Evolutionary conservation across 805 yeast species (phyloP), one percentile per base, ranked within the genome.

Genomic region (Isabelozyma gotoi): DNA sequence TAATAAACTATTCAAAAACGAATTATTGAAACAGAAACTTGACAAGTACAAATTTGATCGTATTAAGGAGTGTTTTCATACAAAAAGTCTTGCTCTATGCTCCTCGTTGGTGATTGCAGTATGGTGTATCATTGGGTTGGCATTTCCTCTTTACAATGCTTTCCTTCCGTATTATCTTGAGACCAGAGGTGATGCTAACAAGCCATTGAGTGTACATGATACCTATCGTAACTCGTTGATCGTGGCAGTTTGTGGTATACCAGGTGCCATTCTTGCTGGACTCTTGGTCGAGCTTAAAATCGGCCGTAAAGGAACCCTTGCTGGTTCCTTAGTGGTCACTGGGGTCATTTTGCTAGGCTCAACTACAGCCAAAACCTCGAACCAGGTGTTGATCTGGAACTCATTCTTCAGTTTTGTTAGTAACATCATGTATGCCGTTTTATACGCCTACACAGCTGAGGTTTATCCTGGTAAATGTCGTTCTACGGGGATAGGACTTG

Each of bases 331-430:
- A 5, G 19, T 81, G 2, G 55, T 78, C 27, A 69, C 82, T 0
- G 83, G 83, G 65, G 77, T 80, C 2, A 71, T 82, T 37, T 57
- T 83, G 44, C 81, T 81, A 53, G 82, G 81, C 37, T 81, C 83
- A 49, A 82, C 88, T 11, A 77, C 83, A 2, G 82, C 82, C 10
- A 73, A 76, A 57, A 73, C 82, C 0, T 66, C 78, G 37, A 64
- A 74, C 46, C 65, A 70, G n/a, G 52, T 62, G 43, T 58, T 70
- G 50, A 74, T 63, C 5, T 80, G 72, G 65, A 80, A 79, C 56
- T 80, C 83, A 39, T 60, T 56, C 21, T 69, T 69, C 52, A 62
- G 62, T 36, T 65, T 68, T 44, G 74, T 76, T 29, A 78, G 84
- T 15, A 79, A 77, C 58, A 67, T 80, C 38, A 67, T 69, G 71